Conservation (phyloP, 2,329 filamentous ascomycete species). For the Apiospora sp. region DNA sequence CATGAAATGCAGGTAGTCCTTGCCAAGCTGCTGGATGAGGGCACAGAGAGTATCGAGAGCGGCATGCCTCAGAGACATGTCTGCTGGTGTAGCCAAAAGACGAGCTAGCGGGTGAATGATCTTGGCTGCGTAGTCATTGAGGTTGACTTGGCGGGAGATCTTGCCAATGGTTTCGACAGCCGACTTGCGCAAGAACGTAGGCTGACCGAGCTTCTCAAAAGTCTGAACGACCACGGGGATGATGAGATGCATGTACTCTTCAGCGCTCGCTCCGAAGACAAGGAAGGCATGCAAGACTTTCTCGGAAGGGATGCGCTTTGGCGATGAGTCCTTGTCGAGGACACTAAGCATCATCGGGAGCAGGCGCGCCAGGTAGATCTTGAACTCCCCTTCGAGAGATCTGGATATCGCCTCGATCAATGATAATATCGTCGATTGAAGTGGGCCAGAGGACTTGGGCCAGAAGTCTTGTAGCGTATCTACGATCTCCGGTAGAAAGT, state of each 20-base stretch:
- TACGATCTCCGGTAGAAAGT: slow-evolving; percentile 87
- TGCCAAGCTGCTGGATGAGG: slow-evolving; percentile 93
- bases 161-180: slow-evolving; percentile 96
- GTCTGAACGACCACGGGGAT: slow-evolving; percentile 94
- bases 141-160: slow-evolving; percentile 93
- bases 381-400: slow-evolving; percentile 96
- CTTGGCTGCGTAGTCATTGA: slow-evolving; percentile 95
- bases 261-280: slow-evolving; percentile 92
- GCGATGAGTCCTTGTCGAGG: slow-evolving; percentile 82
- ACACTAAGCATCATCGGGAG: slow-evolving; percentile 94
- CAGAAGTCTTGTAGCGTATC: slow-evolving; percentile 89
- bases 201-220: slow-evolving; percentile 89
- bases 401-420: slow-evolving; percentile 93
- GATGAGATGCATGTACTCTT: slow-evolving; percentile 99
- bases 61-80: slow-evolving; percentile 77
- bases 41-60: slow-evolving; percentile 95
- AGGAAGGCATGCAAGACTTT: slow-evolving; percentile 93
- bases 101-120: slow-evolving; percentile 94
- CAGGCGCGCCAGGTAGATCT: slow-evolving; percentile 88
- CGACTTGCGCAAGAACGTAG: slow-evolving; percentile 79
- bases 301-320: slow-evolving; percentile 82
- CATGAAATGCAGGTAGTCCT: slow-evolving; percentile 94
- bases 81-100: slow-evolving; percentile 73
- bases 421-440: slow-evolving; percentile 91
- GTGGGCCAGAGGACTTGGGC: slow-evolving; percentile 74